A percentile compares a stretch with the other conserved stretches of the same genome.
Evolutionary conservation across 106 monocot species (phyloP).

Genomic region (Triglochin maritima): DNA sequence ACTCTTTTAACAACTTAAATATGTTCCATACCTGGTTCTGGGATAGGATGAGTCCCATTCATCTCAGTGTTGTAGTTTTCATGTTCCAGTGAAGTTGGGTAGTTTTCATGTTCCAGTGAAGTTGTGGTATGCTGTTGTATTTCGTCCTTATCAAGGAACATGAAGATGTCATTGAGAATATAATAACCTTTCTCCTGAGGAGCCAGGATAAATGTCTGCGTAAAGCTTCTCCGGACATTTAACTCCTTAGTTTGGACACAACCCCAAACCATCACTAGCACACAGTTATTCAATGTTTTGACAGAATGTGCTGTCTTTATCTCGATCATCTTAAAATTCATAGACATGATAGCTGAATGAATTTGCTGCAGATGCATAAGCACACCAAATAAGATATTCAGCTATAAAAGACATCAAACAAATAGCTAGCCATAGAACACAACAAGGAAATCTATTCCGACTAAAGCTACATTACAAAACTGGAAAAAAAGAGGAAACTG

Average conservation of each 20-base stretch:
- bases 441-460: no score
- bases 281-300: constrained; percentile 51
- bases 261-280: constrained; percentile 51
- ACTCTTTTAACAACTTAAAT: not conserved
- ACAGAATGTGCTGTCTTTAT: constrained; percentile 45
- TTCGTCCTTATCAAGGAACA: constrained; percentile 38
- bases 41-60: constrained; percentile 9
- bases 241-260: constrained; percentile 34
- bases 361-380: constrained; percentile 10
- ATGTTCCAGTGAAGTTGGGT: constrained; percentile 14
- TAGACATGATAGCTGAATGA: constrained; percentile 13
- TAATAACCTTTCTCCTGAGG: constrained; percentile 65
- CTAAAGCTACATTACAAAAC: no score
- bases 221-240: constrained; percentile 30
- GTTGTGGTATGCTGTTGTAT: constrained; percentile 19
- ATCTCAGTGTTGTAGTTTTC: constrained; percentile 18
- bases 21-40: constrained; percentile 32
- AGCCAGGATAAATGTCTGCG: constrained; percentile 59
- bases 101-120: constrained; percentile 17
- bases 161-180: constrained; percentile 57
- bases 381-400: not conserved
- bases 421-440: no score
- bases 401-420: no score
- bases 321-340: constrained; percentile 31
- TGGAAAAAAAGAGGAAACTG: no score